These are phyloP conservation scores for Hortaea werneckii DNA, from an alignment of 2,329 filamentous ascomycete species.

Conservation along the genomic window DNA sequence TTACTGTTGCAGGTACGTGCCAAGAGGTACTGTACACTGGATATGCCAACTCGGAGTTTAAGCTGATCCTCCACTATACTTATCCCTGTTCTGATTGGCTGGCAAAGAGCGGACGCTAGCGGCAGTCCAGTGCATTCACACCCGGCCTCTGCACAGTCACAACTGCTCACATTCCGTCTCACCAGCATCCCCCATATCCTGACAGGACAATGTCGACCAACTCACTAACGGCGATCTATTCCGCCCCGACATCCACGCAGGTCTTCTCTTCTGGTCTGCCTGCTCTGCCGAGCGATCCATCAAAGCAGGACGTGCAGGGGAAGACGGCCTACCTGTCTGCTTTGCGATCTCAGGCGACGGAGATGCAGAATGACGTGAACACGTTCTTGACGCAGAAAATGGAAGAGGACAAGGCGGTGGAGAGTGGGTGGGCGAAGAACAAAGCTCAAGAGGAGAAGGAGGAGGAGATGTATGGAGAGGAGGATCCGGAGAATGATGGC, in stretches of 20 bases:
- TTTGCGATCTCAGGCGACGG: slow-evolving; percentile 47
- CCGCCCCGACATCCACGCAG: slow-evolving; percentile 13
- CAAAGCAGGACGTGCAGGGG: slow-evolving; percentile 25
- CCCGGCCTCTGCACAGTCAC: no score
- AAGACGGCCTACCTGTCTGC: slow-evolving; percentile 51
- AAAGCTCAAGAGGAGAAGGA: slow-evolving; percentile 29
- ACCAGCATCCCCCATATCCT: no score
- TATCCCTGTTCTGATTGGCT: no score
- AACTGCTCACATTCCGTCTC: no score
- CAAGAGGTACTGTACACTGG: no score
- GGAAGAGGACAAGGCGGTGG: slow-evolving; percentile 57
- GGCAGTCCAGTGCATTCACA: no score
- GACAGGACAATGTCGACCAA: background rate
- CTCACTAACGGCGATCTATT: slow-evolving; percentile 17
- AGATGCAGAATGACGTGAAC: slow-evolving; percentile 60
- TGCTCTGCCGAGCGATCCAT: slow-evolving; percentile 6
- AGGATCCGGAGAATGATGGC: slow-evolving; percentile 51
- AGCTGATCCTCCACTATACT: no score
- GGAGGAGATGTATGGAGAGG: slow-evolving; percentile 78
- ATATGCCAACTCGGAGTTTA: no score
- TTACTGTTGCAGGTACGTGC: no score
- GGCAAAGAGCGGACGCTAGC: no score
- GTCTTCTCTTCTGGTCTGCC: slow-evolving; percentile 16
- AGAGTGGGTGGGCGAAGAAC: slow-evolving; percentile 22
- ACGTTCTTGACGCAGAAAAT: slow-evolving; percentile 61